Evolutionary conservation across 352 stramenopile species (phyloP).

Genomic region (Pythium dissotocum): DNA sequence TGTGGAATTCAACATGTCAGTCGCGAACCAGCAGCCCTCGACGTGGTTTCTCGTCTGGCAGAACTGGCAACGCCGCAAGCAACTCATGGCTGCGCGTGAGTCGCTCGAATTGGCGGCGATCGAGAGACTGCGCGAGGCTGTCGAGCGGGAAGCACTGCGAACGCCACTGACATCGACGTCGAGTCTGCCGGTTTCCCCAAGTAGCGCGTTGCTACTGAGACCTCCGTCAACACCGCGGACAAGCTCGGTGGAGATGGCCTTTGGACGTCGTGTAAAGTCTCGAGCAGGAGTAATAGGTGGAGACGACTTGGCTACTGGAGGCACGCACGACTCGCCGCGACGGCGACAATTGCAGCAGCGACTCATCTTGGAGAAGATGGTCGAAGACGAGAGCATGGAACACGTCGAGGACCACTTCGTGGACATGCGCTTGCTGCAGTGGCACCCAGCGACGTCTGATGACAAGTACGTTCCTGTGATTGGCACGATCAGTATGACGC

Average conservation of each 20-base stretch:
- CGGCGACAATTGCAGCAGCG: conserved; percentile 13
- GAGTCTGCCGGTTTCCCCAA: not conserved
- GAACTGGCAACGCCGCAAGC: conserved; percentile 81
- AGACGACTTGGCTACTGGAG: not conserved
- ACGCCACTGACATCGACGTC: not conserved
- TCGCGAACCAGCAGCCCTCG: conserved; percentile 23
- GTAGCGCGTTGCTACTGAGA: not conserved
- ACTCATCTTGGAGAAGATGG: conserved; percentile 19
- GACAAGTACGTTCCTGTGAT: conserved; percentile 23
- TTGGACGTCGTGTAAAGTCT: conserved; percentile 15
- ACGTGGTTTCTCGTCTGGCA: conserved; percentile 83
- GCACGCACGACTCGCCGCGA: conserved; percentile 3
- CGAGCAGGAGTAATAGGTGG: not conserved
- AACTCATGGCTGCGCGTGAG: conserved; percentile 17
- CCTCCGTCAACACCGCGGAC: conserved; percentile 7
- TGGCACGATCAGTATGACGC: too few species aligned
- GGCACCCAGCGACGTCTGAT: conserved; percentile 52
- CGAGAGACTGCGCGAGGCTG: not conserved
- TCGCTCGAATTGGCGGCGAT: conserved; percentile 8
- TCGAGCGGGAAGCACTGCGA: not conserved
- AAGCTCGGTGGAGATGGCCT: conserved; percentile 18
- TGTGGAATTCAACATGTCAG: conserved; percentile 60
- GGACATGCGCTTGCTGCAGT: conserved; percentile 46
- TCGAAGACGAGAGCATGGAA: conserved; percentile 34
- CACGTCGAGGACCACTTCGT: conserved; percentile 30